Percentiles rank a stretch among this genome's conserved stretches.
phyloP scores from a whole-genome alignment of 1,139 yeast genomes.

The Blastobotrys indianensis region DNA sequence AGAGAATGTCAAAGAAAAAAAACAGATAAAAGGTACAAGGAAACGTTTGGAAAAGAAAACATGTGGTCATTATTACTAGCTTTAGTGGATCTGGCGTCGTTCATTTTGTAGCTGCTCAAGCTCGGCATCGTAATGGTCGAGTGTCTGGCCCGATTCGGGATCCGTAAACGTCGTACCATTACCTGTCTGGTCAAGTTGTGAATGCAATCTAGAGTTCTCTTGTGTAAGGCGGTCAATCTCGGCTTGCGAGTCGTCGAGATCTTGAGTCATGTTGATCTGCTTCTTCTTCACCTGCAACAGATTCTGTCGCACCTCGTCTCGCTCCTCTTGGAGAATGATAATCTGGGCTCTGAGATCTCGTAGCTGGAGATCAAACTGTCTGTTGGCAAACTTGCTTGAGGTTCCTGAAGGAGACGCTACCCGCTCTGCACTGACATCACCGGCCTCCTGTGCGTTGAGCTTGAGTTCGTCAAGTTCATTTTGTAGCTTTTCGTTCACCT shows the following conservation, averaged over 20 bases:
- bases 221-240: conserved; percentile 19
- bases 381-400: conserved; percentile 49
- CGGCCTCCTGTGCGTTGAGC: conserved; percentile 44
- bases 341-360: conserved; percentile 82
- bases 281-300: conserved; percentile 32
- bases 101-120: conserved; percentile 24
- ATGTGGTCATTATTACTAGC: neutral
- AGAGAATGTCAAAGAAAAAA: conserved; percentile 1
- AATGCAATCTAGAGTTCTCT: conserved; percentile 13
- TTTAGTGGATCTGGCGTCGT: conserved; percentile 15
- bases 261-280: conserved; percentile 29
- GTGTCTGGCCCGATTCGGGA: conserved; percentile 25
- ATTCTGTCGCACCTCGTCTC: conserved; percentile 65
- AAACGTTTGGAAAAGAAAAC: neutral
- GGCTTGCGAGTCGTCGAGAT: conserved; percentile 24
- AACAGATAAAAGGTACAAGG: neutral
- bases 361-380: conserved; percentile 69
- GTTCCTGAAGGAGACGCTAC: conserved; percentile 14
- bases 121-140: conserved; percentile 23
- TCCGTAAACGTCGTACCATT: conserved; percentile 13
- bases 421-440: conserved; percentile 32
- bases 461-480: conserved; percentile 59
- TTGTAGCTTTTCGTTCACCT: conserved; percentile 48
- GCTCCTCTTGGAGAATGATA: conserved; percentile 72
- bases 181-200: neutral